Evolutionary conservation across 2,329 filamentous ascomycete genomes (phyloP), one percentile per base, ranked within the genome.

Genomic region (Cladosporium cucumerinum): DNA sequence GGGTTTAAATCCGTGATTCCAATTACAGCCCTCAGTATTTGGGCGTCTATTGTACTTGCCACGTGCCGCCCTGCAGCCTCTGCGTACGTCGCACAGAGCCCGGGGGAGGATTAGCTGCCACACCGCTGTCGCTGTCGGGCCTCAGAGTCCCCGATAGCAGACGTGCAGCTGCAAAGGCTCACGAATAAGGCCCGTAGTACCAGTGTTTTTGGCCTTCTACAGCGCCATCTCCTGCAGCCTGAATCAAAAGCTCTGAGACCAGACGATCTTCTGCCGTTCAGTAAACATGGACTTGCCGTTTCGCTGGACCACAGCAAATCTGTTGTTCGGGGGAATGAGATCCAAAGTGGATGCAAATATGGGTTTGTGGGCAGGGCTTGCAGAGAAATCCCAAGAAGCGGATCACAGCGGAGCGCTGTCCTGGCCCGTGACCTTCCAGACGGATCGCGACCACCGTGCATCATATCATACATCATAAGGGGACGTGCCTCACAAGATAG

Each of bases 1-100:
- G 54, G 60, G 11, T 51, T 46, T 62, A 62, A 55, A 39, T 36
- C 60, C 60, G 60, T 25, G 28, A 61, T 34, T 26, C 48, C 46
- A 49, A 43, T 52, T 18, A n/a, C 26, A 8, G 28, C 28, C 3
- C 46, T n/a, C 25, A 26, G 14, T 34, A 16, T 34, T n/a, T 26
- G 39, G 18, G 16, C 51, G 26, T 8, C 23, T 34, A n/a, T n/a
- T n/a, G n/a, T n/a, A 39, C 39, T 46, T 61, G 60, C 60, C 60
- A 62, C 60, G 60, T 62, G 60, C 60, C 60, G 25, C 11, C 14
- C 2, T 46, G 60, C 32, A 25, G 12, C 21, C 49, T 46, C 34
- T 46, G 36, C 23, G 25, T n/a, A 10, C 26, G 6, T 43, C 48
- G 49, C 32, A 49, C 23, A n/a, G 32, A 14, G 36, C 34, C 59